A percentile compares a stretch with the other conserved stretches of the same genome.
Evolutionary conservation across 192 early-diverging fungal species (phyloP).

Genomic region (Neocallimastix lanati): DNA sequence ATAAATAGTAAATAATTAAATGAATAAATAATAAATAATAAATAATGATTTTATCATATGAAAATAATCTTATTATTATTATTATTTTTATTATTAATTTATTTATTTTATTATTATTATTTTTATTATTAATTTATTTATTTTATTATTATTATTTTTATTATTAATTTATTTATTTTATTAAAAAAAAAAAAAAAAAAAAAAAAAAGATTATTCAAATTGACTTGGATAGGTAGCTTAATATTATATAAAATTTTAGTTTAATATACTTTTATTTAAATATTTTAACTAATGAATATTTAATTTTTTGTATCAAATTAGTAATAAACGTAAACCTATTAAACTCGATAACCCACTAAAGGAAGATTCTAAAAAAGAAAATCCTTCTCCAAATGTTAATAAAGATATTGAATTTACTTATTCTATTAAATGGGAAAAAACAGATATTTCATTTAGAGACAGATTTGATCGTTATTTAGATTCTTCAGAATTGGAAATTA

Average conservation of each 20-base stretch:
- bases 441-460: background rate
- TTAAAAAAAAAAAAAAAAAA: background rate
- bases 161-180: background rate
- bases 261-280: no score
- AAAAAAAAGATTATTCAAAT: background rate
- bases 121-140: background rate
- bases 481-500: background rate
- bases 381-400: background rate
- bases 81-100: no score
- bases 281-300: no score
- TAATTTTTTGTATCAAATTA: background rate
- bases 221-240: background rate
- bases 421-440: background rate
- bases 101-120: no score
- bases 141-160: background rate
- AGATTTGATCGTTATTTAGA: background rate
- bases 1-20: no score
- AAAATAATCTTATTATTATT: no score
- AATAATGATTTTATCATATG: no score
- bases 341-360: background rate
- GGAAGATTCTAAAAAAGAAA: background rate
- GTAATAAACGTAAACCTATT: background rate
- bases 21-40: no score
- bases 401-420: background rate
- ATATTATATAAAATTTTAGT: no score